phyloP scores from a whole-genome alignment of 2,329 filamentous ascomycete species.

The Diaporthe sp. region DNA sequence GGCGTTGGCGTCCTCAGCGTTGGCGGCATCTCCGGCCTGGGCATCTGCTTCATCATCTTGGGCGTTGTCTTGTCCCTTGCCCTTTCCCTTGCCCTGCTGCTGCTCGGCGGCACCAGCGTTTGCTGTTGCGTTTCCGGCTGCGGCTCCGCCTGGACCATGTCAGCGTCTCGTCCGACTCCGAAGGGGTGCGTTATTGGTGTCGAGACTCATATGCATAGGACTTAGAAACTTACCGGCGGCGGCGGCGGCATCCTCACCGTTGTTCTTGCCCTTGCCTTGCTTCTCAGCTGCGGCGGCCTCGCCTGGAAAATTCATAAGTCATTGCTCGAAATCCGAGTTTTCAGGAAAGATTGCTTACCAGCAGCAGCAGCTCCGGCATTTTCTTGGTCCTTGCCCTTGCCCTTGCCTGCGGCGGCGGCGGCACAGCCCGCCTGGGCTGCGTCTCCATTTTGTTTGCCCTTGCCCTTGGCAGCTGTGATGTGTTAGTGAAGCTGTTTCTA shows the following conservation, averaged over 20 bases:
- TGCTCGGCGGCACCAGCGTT: constrained; percentile 9
- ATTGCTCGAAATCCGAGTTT: background rate
- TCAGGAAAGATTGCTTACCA: background rate
- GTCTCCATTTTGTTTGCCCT: background rate
- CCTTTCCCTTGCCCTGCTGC: constrained; percentile 1
- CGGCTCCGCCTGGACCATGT: constrained; percentile 2
- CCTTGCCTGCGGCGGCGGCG: background rate
- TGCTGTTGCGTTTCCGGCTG: constrained; percentile 6
- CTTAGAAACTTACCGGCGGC: background rate
- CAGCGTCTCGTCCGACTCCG: background rate
- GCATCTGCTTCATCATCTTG: background rate
- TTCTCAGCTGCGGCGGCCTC: background rate
- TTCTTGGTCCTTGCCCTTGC: constrained; percentile 12
- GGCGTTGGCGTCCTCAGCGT: background rate
- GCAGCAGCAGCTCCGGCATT: background rate
- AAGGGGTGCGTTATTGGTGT: too few species aligned
- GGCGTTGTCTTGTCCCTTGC: constrained; percentile 15
- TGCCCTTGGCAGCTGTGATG: background rate
- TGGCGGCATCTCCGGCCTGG: background rate
- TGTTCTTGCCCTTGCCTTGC: background rate
- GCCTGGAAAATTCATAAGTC: background rate
- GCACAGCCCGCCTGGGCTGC: background rate
- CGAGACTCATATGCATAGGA: too few species aligned
- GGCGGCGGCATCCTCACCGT: background rate
- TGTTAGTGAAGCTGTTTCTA: background rate